phyloP scores from a whole-genome alignment of 1,284 basidiomycete species.

The Bjerkandera adusta region DNA sequence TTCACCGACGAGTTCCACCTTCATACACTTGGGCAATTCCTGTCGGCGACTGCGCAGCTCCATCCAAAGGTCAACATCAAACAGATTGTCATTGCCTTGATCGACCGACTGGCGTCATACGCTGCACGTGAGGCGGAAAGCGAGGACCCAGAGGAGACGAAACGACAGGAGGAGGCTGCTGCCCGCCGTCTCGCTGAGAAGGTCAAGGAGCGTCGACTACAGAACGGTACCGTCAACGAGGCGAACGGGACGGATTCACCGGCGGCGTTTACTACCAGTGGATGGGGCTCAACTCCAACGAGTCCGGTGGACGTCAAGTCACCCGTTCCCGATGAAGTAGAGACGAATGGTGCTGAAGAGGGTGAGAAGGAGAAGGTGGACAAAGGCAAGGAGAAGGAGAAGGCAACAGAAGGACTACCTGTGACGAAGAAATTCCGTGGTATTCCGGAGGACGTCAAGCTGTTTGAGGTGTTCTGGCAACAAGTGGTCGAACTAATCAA shows the following conservation, averaged over 20 bases:
- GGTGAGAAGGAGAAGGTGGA: conserved; percentile 35
- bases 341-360: conserved; percentile 21
- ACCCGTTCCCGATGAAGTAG: conserved; percentile 6
- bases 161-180: conserved; percentile 87
- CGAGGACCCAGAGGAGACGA: conserved; percentile 72
- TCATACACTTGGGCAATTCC: conserved; percentile 88
- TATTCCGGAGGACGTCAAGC: conserved; percentile 86
- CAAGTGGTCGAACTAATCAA: conserved; percentile 97
- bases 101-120: conserved; percentile 92
- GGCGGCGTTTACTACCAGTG: conserved; percentile 19
- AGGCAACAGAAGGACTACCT: conserved; percentile 35
- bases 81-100: conserved; percentile 92
- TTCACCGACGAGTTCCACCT: conserved; percentile 97
- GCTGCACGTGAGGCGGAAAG: conserved; percentile 48
- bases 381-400: conserved; percentile 54
- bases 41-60: conserved; percentile 89
- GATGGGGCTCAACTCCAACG: conserved; percentile 32
- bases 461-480: conserved; percentile 98
- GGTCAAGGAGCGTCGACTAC: conserved; percentile 64
- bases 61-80: conserved; percentile 98
- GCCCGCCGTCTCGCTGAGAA: conserved; percentile 82
- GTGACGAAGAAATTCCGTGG: conserved; percentile 87
- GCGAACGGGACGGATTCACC: conserved; percentile 14
- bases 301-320: conserved; percentile 22
- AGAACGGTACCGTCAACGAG: conserved; percentile 38